These are phyloP conservation scores for Aleurites moluccanus DNA, from an alignment of 441 rosid genomes.

Conservation along the genomic window DNA sequence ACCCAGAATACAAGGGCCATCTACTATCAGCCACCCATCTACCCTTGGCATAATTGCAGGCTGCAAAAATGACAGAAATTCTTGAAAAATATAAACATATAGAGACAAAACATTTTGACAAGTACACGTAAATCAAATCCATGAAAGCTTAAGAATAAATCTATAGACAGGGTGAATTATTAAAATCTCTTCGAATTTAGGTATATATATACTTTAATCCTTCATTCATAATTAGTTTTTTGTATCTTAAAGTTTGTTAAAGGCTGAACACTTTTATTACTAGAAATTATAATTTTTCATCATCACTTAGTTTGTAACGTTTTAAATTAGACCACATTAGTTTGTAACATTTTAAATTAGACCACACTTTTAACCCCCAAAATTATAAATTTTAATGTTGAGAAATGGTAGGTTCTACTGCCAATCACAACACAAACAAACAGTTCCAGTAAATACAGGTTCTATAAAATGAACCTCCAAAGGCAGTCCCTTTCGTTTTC, in stretches of 20 bases:
- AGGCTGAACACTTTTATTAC: not conserved
- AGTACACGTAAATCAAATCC: not conserved
- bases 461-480: too few species aligned
- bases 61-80: conserved; percentile 34
- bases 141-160: not conserved
- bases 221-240: not conserved
- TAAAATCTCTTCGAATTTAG: not conserved
- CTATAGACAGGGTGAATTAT: not conserved
- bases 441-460: too few species aligned
- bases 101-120: not conserved
- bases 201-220: not conserved
- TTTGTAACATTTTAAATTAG: too few species aligned
- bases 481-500: too few species aligned
- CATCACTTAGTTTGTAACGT: not conserved
- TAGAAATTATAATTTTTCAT: too few species aligned
- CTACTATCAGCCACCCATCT: conserved; percentile 67
- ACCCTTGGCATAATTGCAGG: conserved; percentile 80
- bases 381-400: too few species aligned
- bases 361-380: not conserved
- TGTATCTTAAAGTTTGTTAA: not conserved
- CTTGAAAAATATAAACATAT: not conserved
- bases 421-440: too few species aligned
- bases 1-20: conserved; percentile 73
- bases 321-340: too few species aligned
- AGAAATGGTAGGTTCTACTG: too few species aligned